Base-by-base conservation (phyloP, 495 filamentous ascomycete species). In the Penicillium daleae region DNA sequence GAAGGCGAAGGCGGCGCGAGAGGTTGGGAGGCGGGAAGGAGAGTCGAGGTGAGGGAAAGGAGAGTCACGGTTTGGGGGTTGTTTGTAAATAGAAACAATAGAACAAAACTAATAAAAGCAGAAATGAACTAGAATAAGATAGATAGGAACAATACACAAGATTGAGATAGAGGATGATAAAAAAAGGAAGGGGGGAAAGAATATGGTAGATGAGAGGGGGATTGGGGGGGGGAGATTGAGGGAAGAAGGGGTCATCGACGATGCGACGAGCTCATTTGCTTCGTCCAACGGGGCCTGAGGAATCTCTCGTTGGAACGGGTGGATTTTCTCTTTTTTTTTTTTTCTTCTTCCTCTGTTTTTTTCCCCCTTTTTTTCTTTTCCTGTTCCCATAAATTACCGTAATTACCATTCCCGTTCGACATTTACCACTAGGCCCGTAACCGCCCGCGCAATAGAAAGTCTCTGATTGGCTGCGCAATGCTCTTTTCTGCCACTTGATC, bases 41-140 rank as follows among this genome's bases (percentile, higher is more conserved):
- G 55, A 49, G 55, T 44, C 49, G 44, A 22, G 57, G 50, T 51
- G 46, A 66, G 59, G 54, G 57, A 61, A 67, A 46, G 40, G 54
- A 62, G 22, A 63, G 56, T 48, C 57, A 62, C 64, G 66, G 65
- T 66, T 65, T 63, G 59, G 65, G 66, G 64, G 65, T n/a, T n/a
- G n/a, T n/a, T n/a, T n/a, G n/a, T n/a, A 63, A 60, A 67, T 68
- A 74, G 59, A 69, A 67, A 63, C 62, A 59, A 66, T 42, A 61
- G 65, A 68, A 61, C 61, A 65, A 31, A 67, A 46, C 42, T 46
- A 46, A 46, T 46, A 15, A 61, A 55, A 56, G 4, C 24, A 40
- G n/a, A n/a, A 42, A 40, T n/a, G 7, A 51, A 19, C 22, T 39
- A 24, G 33, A 42, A n/a, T 26, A 29, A 22, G 9, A 56, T 26